phyloP scores from a whole-genome alignment of 305 asterid species.

The Fraxinus floribunda region DNA sequence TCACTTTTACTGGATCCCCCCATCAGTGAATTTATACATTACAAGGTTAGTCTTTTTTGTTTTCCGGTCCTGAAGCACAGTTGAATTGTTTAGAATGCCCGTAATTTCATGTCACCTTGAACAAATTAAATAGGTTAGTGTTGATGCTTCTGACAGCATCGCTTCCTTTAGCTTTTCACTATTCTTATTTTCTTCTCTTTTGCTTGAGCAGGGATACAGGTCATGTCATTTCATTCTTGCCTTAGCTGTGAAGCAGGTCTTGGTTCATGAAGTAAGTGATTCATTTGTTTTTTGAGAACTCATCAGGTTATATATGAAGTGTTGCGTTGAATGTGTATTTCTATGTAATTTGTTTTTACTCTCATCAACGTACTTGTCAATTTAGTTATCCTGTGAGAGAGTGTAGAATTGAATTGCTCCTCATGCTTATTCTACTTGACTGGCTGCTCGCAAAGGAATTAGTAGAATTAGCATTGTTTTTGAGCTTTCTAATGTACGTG shows the following conservation, averaged over 20 bases:
- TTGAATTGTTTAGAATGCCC: background rate
- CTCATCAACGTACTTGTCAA: background rate
- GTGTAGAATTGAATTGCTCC: background rate
- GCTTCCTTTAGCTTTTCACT: conserved; percentile 21
- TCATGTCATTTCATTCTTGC: conserved; percentile 68
- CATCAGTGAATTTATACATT: conserved; percentile 55
- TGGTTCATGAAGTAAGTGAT: conserved; percentile 81
- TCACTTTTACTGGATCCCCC: conserved; percentile 81
- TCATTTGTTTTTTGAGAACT: background rate
- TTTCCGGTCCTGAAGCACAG: conserved; percentile 12
- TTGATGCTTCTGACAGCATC: conserved; percentile 15
- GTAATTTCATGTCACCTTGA: background rate
- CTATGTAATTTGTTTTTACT: background rate
- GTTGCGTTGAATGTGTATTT: background rate
- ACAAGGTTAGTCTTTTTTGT: conserved; percentile 53
- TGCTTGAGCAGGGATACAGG: conserved; percentile 58
- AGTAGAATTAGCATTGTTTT: background rate
- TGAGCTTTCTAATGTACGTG: background rate
- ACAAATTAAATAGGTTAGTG: conserved; percentile 1
- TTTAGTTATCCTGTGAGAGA: background rate
- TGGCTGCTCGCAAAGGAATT: background rate
- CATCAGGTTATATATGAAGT: background rate
- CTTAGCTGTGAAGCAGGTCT: conserved; percentile 72
- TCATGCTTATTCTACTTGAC: background rate
- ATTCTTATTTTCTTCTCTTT: conserved; percentile 15